Conservation (phyloP, 345 rosid genomes). For the Syzygium oleosum region DNA sequence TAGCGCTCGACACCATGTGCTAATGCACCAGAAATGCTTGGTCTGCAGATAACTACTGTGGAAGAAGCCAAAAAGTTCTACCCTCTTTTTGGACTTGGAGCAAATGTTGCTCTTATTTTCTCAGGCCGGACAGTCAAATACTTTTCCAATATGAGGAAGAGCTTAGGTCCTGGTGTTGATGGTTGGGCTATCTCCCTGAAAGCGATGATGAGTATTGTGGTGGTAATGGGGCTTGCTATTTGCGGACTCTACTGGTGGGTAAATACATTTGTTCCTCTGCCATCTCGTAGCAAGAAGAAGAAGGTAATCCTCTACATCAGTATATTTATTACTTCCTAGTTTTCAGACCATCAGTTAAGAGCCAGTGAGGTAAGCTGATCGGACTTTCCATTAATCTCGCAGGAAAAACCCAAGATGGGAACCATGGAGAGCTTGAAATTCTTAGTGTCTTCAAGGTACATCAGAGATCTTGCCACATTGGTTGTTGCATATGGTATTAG, state of each 20-base stretch:
- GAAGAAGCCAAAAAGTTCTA: slow-evolving; percentile 96
- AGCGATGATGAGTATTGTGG: slow-evolving; percentile 98
- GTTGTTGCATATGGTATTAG: slow-evolving; percentile 98
- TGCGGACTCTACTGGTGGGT: slow-evolving; percentile 97
- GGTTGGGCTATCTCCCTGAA: slow-evolving; percentile 96
- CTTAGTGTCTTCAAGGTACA: slow-evolving; percentile 79
- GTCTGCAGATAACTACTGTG: slow-evolving; percentile 73
- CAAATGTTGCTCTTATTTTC: slow-evolving; percentile 90
- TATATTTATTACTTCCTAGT: not conserved
- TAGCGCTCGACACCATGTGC: not conserved
- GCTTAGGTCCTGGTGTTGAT: slow-evolving; percentile 96
- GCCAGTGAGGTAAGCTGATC: not conserved
- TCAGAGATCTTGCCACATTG: slow-evolving; percentile 89
- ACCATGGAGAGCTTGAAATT: slow-evolving; percentile 98
- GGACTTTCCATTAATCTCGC: slow-evolving; percentile 3
- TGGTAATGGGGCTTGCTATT: slow-evolving; percentile 71
- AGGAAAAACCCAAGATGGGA: slow-evolving; percentile 89
- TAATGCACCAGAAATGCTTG: not conserved
- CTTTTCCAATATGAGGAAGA: slow-evolving; percentile 76
- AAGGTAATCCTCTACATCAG: slow-evolving; percentile 40
- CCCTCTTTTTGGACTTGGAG: slow-evolving; percentile 91
- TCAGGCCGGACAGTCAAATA: slow-evolving; percentile 95
- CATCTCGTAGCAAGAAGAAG: slow-evolving; percentile 97
- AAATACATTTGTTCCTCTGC: slow-evolving; percentile 59
- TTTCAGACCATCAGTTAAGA: not conserved